Evolutionary conservation across 139 green algal genomes (phyloP), one percentile per base, ranked within the genome.

Genomic region (Parachlorella kessleri): DNA sequence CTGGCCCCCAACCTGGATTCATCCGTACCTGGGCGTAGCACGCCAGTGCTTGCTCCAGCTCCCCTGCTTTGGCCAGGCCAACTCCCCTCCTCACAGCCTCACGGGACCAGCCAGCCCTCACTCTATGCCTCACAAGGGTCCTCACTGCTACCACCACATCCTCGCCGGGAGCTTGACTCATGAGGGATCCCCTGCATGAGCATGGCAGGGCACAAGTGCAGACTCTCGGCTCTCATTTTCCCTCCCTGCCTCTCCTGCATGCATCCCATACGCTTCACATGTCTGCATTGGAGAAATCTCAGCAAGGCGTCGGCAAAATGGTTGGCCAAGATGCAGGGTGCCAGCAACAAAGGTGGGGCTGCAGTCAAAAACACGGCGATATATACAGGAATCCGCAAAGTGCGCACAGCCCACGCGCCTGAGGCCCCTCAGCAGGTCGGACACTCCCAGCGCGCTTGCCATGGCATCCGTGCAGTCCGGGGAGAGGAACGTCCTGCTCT

Each of bases 61-160:
- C 68, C 2, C 67, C 80, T 0, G 32, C 28, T 33, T 82, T 80
- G 39, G 81, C 71, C 9, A 68, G 42, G 0, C 39, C 65, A 24
- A 83, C 72, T 21, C 81, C 81, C 0, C 72, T 70, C 53, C 70
- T 39, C 36, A 81, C 7, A 8, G 81, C 81, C 54, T 85, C 81
- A 0, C 63, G 48, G 2, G 74, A 82, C 81, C 81, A 85, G 9
- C 75, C 75, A 10, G 69, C 9, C 4, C 48, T 53, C 37, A 82
- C 41, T 14, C 14, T 37, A 3, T 26, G 36, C 4, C 67, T 55
- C 82, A 81, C 55, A 66, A 33, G 32, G 32, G 40, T 14, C 18
- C 72, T 41, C 54, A 59, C 18, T 39, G 40, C 40, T 40, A 26
- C 39, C 74, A 82, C 40, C 30, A 41, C 35, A 35, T 28, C 54